Conservation (phyloP, 1,284 basidiomycete species). For the Sanghuangporus weigelae region DNA sequence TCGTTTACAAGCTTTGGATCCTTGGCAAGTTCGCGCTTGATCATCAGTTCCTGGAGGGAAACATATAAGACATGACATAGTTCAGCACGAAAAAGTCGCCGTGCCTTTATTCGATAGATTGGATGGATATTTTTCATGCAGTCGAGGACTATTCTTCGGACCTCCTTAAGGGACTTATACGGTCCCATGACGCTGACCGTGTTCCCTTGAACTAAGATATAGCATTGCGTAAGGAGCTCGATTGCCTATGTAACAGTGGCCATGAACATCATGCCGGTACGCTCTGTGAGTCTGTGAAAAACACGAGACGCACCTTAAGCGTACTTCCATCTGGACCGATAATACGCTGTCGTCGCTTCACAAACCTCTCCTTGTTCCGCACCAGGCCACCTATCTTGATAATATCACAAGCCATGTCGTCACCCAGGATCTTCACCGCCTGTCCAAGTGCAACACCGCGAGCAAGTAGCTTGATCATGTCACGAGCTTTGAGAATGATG, state of each 20-base stretch:
- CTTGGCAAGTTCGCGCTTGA: conserved; percentile 95
- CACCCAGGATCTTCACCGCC: conserved; percentile 89
- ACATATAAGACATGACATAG: neutral
- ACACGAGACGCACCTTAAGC: conserved; percentile 66
- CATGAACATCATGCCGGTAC: neutral
- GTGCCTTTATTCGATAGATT: conserved; percentile 96
- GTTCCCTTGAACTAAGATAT: conserved; percentile 96
- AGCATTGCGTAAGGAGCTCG: conserved; percentile 94
- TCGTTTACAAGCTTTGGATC: conserved; percentile 94
- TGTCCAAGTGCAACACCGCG: conserved; percentile 83
- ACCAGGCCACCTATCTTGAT: conserved; percentile 97
- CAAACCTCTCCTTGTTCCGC: conserved; percentile 95
- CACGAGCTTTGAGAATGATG: conserved; percentile 91
- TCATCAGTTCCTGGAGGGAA: conserved; percentile 86
- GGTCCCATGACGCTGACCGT: conserved; percentile 98
- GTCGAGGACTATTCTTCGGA: conserved; percentile 90
- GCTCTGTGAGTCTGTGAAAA: neutral
- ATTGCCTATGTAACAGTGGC: conserved; percentile 66
- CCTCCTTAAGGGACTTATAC: conserved; percentile 93
- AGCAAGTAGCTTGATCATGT: conserved; percentile 93
- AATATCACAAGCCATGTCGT: conserved; percentile 90
- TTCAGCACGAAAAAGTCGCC: conserved; percentile 18
- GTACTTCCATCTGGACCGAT: conserved; percentile 97
- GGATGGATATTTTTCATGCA: conserved; percentile 99
- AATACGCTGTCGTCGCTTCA: conserved; percentile 93